Base-by-base conservation (phyloP, 1,284 basidiomycete genomes). In the Megacollybia platyphylla region DNA sequence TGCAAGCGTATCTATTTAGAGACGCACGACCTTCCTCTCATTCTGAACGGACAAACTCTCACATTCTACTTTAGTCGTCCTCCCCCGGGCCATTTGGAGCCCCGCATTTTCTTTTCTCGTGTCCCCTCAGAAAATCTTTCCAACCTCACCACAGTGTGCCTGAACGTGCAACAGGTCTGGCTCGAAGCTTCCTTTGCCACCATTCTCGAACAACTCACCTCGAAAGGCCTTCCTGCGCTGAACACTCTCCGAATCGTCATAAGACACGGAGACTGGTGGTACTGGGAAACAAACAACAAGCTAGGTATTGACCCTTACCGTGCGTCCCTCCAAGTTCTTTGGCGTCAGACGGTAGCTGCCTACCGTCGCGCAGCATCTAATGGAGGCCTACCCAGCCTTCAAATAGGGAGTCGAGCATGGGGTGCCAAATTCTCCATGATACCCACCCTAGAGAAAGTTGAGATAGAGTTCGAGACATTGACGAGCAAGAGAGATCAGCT, bases 91-190 rank as follows among this genome's bases (percentile, higher is more conserved):
- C 10, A 20, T 18, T 7, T 15, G 2, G 4, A 39, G 7, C 34
- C 35, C 42, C 36, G 36, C 8, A 1, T 7, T 7, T 18, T 31
- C 42, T 48, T 44, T 44, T 44, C 7, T 7, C 13, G 26, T n/a
- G 26, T 51, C 43, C 8, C 37, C 18, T 24, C 24, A 6, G 37
- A 47, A 36, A 52, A 52, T 41, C 41, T 41, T 18, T 46, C 38
- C 13, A 40, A 38, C 5, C 47, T 54, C 10, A 44, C 44, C 9
- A 41, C 47, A 36, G 46, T 51, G 17, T 47, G 45, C 40, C 43
- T 54, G 44, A 54, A 55, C 39, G 53, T 52, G 40, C 55, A 60
- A 50, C 48, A 56, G 53, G 49, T 37, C 41, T 48, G 39, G 48
- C 44, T 51, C 30, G 49, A 52, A 42, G 36, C 39, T 5, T 18